Percentiles rank a stretch among this genome's conserved stretches.
Evolutionary conservation across 1,284 basidiomycete genomes (phyloP).

Genomic region (Austropuccinia psidii): DNA sequence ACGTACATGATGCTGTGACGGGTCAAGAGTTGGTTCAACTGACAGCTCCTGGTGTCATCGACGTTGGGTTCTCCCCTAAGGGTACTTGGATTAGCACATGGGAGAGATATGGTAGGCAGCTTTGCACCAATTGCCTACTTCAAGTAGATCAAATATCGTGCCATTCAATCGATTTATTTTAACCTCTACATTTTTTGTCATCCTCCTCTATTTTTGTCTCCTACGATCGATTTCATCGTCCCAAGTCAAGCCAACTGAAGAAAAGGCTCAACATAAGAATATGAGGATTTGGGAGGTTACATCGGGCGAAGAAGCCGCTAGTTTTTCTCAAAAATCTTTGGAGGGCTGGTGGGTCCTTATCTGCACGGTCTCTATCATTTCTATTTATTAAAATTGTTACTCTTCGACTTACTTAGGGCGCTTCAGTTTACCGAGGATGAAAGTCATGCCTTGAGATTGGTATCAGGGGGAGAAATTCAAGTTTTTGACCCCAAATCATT

Average conservation of each 20-base stretch:
- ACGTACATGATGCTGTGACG: conserved; percentile 4
- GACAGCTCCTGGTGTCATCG: conserved; percentile 62
- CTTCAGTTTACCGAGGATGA: conserved; percentile 88
- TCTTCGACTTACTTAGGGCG: conserved; percentile 50
- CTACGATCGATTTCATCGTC: not conserved
- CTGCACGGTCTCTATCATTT: not conserved
- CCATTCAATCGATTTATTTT: not conserved
- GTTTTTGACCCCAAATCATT: conserved; percentile 68
- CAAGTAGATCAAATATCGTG: conserved; percentile 2
- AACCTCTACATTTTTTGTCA: not conserved
- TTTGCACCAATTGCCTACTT: too few species aligned
- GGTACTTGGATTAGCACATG: conserved; percentile 88
- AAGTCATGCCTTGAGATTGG: conserved; percentile 74
- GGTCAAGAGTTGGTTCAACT: conserved; percentile 40
- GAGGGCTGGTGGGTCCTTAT: conserved; percentile 59
- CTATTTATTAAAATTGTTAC: not conserved
- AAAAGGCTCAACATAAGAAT: conserved; percentile 70
- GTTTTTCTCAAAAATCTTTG: conserved; percentile 73
- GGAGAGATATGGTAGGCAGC: conserved; percentile 65
- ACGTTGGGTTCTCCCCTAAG: conserved; percentile 82
- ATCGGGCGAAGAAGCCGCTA: conserved; percentile 68
- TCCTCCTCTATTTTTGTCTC: not conserved
- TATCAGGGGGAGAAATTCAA: conserved; percentile 72
- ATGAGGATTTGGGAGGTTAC: conserved; percentile 72
- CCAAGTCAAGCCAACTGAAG: conserved; percentile 58